These are phyloP conservation scores for Betula pendula DNA, from an alignment of 306 rosid genomes.

Conservation along the genomic window DNA sequence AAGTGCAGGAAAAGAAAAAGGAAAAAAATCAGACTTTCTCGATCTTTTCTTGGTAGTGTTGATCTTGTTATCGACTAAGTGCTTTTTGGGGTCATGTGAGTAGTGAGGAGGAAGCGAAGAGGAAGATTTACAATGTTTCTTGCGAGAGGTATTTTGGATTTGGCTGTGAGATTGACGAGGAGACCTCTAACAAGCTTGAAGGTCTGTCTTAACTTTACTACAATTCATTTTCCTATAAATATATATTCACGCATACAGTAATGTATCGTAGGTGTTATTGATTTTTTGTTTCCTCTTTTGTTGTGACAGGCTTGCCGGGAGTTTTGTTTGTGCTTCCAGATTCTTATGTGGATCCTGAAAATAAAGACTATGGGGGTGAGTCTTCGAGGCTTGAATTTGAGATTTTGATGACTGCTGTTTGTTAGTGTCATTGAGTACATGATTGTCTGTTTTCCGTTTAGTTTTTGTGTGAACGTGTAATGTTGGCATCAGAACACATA, in stretches of 20 bases:
- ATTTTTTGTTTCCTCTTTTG: neutral
- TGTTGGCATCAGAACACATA: neutral
- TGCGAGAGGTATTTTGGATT: constrained; percentile 92
- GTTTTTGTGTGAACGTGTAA: neutral
- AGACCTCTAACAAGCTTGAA: constrained; percentile 88
- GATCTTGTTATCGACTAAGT: neutral
- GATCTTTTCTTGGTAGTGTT: neutral
- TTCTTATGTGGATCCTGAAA: constrained; percentile 85
- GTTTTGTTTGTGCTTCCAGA: constrained; percentile 91
- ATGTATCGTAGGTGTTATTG: neutral
- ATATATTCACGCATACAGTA: neutral
- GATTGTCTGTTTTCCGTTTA: neutral
- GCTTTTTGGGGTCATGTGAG: neutral
- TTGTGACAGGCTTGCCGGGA: constrained; percentile 65
- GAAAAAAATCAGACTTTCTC: neutral
- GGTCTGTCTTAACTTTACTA: constrained; percentile 31
- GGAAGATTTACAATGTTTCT: constrained; percentile 86
- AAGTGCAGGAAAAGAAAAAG: neutral
- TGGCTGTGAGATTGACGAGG: constrained; percentile 91
- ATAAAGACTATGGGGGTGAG: constrained; percentile 92
- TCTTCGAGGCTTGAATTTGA: neutral
- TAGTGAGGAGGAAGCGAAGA: constrained; percentile 90
- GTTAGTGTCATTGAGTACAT: neutral
- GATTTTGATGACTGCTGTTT: neutral
- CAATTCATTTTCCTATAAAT: neutral